phyloP scores from a whole-genome alignment of 176 grass and related monocot genomes.

The Oropetium thomaeum region DNA sequence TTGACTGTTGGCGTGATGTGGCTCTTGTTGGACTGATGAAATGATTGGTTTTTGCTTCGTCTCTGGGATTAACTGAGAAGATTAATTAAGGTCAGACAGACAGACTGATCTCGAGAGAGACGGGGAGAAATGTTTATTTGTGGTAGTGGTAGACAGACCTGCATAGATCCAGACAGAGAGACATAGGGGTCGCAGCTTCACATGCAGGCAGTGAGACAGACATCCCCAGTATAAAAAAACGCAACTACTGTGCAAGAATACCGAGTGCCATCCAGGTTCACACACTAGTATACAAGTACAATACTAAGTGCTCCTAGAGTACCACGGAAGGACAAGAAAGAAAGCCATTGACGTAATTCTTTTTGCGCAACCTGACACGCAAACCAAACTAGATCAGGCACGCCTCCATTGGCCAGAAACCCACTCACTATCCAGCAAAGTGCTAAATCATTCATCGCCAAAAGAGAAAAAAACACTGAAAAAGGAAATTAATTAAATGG shows the following conservation, averaged over 20 bases:
- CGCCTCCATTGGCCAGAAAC: not conserved
- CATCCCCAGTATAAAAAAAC: too few species aligned
- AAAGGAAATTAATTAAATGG: too few species aligned
- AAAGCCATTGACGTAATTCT: not conserved
- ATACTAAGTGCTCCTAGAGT: not conserved
- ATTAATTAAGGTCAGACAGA: not conserved
- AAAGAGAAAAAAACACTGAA: too few species aligned
- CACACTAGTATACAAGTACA: not conserved
- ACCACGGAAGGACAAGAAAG: not conserved
- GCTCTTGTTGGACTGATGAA: not conserved
- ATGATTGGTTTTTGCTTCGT: not conserved
- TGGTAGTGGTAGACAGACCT: too few species aligned
- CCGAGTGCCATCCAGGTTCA: not conserved
- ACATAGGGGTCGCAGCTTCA: not conserved
- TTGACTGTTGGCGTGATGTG: too few species aligned
- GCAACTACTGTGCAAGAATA: too few species aligned
- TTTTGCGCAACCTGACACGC: not conserved
- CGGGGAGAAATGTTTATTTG: not conserved
- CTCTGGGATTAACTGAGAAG: not conserved
- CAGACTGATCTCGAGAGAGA: not conserved
- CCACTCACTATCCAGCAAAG: too few species aligned
- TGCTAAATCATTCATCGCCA: too few species aligned
- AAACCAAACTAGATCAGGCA: not conserved
- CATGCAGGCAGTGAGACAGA: conserved; percentile 15
- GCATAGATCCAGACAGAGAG: conserved; percentile 13